A percentile compares a stretch with the other conserved stretches of the same genome.
Evolutionary conservation across 73 alveolate species (phyloP).

Genomic region (Paramecium octaurelia): DNA sequence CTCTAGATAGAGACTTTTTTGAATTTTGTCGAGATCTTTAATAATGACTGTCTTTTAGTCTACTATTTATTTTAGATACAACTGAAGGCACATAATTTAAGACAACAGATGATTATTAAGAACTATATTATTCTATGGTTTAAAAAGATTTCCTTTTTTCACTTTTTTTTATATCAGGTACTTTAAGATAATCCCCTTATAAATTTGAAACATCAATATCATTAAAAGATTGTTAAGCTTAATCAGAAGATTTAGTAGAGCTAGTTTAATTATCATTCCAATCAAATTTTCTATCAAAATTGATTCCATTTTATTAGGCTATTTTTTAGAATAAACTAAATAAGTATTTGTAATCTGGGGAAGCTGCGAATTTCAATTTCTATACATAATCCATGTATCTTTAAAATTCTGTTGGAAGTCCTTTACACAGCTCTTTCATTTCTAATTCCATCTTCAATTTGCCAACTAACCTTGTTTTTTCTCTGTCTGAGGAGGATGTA

Average conservation of each 20-base stretch:
- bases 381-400: constrained; percentile 66
- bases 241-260: not conserved
- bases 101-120: not conserved
- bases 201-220: not conserved
- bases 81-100: constrained; percentile 28
- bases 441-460: constrained; percentile 83
- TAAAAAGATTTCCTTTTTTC: not conserved
- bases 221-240: not conserved
- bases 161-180: not conserved
- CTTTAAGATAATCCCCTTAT: not conserved
- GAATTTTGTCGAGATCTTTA: not conserved
- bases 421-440: constrained; percentile 81
- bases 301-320: constrained; percentile 62
- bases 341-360: constrained; percentile 81
- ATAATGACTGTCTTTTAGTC: constrained; percentile 53
- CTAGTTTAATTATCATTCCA: constrained; percentile 62
- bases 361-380: constrained; percentile 69
- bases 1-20: not conserved
- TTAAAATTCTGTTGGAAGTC: constrained; percentile 49
- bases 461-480: constrained; percentile 83
- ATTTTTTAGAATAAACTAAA: constrained; percentile 67
- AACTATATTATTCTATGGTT: not conserved
- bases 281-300: constrained; percentile 68
- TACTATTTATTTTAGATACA: not conserved
- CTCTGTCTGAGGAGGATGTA: constrained; percentile 83